A percentile compares a stretch with the other conserved stretches of the same genome.
Evolutionary conservation across 2,329 filamentous ascomycete species (phyloP).

Genomic region (Botrytis cinerea): DNA sequence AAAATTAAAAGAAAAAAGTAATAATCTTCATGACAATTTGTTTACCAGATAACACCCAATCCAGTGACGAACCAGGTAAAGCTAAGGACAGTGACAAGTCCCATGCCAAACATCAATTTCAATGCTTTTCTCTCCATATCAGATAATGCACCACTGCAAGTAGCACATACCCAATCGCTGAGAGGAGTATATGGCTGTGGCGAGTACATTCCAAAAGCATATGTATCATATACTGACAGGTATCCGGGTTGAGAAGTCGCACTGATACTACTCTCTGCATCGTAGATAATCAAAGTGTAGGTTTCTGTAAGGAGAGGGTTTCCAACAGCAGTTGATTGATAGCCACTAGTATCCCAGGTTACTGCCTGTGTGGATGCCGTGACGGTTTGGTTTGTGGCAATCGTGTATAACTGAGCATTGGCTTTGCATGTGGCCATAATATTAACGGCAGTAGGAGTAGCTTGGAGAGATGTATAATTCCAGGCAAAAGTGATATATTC

Average conservation of each 20-base stretch:
- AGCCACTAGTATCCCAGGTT: constrained; percentile 59
- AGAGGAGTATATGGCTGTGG: constrained; percentile 54
- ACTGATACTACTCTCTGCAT: constrained; percentile 54
- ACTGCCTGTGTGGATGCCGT: constrained; percentile 51
- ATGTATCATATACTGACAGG: constrained; percentile 50
- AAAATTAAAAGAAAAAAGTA: neutral
- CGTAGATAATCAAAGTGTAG: constrained; percentile 64
- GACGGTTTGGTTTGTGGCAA: constrained; percentile 65
- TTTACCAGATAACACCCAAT: constrained; percentile 40
- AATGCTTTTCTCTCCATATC: constrained; percentile 51
- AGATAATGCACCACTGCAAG: constrained; percentile 56
- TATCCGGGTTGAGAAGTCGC: constrained; percentile 58
- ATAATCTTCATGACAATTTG: neutral
- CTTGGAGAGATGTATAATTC: constrained; percentile 65
- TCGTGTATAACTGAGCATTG: constrained; percentile 57
- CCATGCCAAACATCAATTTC: constrained; percentile 55
- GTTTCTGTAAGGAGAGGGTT: constrained; percentile 53
- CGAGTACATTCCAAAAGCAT: constrained; percentile 61
- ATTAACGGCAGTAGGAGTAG: constrained; percentile 60
- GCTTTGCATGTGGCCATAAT: constrained; percentile 58
- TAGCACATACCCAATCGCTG: constrained; percentile 56
- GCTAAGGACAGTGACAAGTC: constrained; percentile 56
- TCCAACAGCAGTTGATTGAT: constrained; percentile 47
- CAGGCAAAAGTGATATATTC: constrained; percentile 61
- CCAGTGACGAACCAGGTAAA: constrained; percentile 67